Evolutionary conservation across 1,284 basidiomycete species (phyloP).

Genomic region (Lignosus rhinocerotis): DNA sequence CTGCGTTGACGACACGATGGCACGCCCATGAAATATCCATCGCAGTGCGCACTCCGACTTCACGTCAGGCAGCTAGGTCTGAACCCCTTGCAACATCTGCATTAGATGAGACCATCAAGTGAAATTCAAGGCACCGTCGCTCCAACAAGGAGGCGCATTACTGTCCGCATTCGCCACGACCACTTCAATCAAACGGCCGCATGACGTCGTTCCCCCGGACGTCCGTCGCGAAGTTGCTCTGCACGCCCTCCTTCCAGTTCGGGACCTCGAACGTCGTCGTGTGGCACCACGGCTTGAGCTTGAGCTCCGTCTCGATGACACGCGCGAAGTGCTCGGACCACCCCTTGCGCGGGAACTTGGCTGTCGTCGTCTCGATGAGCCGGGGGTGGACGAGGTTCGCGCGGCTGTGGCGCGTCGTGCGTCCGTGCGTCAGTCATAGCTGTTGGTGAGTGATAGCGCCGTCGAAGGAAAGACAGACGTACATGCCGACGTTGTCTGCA

Average conservation of each 20-base stretch:
- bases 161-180: too few relatives aligned
- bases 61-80: too few relatives aligned
- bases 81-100: too few relatives aligned
- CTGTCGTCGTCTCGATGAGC: slow-evolving; percentile 45
- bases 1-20: too few relatives aligned
- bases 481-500: slow-evolving; percentile 49
- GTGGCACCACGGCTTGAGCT: slow-evolving; percentile 55
- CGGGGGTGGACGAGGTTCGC: slow-evolving; percentile 46
- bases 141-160: too few relatives aligned
- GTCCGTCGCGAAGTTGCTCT: slow-evolving; percentile 51
- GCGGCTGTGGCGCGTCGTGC: slow-evolving; percentile 32
- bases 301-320: slow-evolving; percentile 49
- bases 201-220: slow-evolving; percentile 47
- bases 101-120: too few relatives aligned
- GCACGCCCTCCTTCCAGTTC: slow-evolving; percentile 44
- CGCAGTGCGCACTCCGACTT: too few relatives aligned
- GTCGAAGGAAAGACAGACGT: slow-evolving; percentile 20
- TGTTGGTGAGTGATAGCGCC: too few relatives aligned
- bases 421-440: neutral
- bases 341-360: slow-evolving; percentile 45
- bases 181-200: slow-evolving; percentile 39
- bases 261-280: slow-evolving; percentile 49
- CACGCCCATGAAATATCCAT: too few relatives aligned
- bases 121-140: too few relatives aligned
- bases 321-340: slow-evolving; percentile 49